phyloP scores from a whole-genome alignment of 2,329 filamentous ascomycete genomes.

The Tolypocladium nubicola region DNA sequence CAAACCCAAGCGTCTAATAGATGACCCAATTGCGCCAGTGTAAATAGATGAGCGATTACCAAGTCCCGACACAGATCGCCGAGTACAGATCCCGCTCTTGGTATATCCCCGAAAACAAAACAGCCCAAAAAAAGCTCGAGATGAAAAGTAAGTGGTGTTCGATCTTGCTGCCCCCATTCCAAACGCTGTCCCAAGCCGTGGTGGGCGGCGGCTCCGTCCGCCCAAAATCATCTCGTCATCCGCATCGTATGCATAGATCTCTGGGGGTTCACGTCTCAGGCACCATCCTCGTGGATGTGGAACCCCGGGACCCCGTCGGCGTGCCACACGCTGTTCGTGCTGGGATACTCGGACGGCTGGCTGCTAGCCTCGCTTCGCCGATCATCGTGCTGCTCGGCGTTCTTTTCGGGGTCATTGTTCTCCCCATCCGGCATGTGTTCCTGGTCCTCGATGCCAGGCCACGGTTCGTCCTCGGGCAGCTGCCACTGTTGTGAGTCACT shows the following conservation, averaged over 20 bases:
- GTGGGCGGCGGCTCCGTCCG: background rate
- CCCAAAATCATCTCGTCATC: background rate
- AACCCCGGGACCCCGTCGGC: constrained; percentile 19
- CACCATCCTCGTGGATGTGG: constrained; percentile 29
- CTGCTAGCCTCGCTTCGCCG: constrained; percentile 32
- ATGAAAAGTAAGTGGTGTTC: background rate
- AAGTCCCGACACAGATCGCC: background rate
- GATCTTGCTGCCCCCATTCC: background rate
- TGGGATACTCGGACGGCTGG: constrained; percentile 46
- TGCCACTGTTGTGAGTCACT: constrained; percentile 17
- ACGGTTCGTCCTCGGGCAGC: constrained; percentile 43
- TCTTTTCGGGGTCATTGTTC: constrained; percentile 34
- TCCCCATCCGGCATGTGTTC: constrained; percentile 36
- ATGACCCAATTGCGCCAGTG: background rate
- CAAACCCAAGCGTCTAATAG: background rate
- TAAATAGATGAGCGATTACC: background rate
- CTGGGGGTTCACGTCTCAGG: background rate
- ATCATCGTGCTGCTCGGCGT: constrained; percentile 13
- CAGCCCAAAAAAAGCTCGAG: background rate
- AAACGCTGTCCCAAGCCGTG: background rate
- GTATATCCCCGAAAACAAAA: background rate
- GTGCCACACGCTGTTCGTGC: constrained; percentile 34
- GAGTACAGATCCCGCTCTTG: background rate
- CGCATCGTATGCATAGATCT: background rate
- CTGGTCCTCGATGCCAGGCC: constrained; percentile 45